These are phyloP conservation scores for Thymus mandschuricus DNA, from an alignment of 257 asterid genomes.

Conservation along the genomic window DNA sequence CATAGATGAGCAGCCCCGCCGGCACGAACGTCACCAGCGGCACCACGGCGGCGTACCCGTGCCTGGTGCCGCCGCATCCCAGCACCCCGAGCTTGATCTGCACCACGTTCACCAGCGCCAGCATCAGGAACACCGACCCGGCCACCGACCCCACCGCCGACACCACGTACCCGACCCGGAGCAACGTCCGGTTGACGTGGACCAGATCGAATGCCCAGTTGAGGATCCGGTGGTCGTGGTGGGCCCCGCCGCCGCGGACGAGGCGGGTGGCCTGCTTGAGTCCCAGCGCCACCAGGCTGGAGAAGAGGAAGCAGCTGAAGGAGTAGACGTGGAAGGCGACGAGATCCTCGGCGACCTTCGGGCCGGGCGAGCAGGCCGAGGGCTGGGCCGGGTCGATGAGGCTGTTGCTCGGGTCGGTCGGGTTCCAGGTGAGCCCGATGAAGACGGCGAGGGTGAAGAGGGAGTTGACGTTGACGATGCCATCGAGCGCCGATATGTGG, in stretches of 20 bases:
- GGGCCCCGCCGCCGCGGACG: constrained; percentile 47
- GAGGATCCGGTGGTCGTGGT: constrained; percentile 36
- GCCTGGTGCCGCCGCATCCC: constrained; percentile 72
- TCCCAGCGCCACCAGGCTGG: constrained; percentile 80
- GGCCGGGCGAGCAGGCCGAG: constrained; percentile 57
- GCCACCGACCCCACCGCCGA: constrained; percentile 82
- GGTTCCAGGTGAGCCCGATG: constrained; percentile 95
- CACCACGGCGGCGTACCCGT: constrained; percentile 74
- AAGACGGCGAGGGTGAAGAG: constrained; percentile 89
- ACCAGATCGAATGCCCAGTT: constrained; percentile 62
- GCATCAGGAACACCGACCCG: constrained; percentile 77
- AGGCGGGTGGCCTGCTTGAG: constrained; percentile 75
- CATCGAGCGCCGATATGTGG: constrained; percentile 86
- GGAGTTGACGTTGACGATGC: constrained; percentile 86
- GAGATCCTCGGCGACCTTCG: constrained; percentile 60
- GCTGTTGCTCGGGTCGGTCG: constrained; percentile 71
- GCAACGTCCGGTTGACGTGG: constrained; percentile 53
- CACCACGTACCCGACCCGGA: constrained; percentile 79
- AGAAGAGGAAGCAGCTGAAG: constrained; percentile 88
- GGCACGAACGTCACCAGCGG: constrained; percentile 80
- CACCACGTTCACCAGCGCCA: constrained; percentile 80
- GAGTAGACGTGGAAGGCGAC: constrained; percentile 86
- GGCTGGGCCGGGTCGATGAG: constrained; percentile 52
- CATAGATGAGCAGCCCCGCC: constrained; percentile 67
- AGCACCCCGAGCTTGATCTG: constrained; percentile 85